Evolutionary conservation across 2,329 filamentous ascomycete genomes (phyloP).

Genomic region (Metarhizium brunneum): DNA sequence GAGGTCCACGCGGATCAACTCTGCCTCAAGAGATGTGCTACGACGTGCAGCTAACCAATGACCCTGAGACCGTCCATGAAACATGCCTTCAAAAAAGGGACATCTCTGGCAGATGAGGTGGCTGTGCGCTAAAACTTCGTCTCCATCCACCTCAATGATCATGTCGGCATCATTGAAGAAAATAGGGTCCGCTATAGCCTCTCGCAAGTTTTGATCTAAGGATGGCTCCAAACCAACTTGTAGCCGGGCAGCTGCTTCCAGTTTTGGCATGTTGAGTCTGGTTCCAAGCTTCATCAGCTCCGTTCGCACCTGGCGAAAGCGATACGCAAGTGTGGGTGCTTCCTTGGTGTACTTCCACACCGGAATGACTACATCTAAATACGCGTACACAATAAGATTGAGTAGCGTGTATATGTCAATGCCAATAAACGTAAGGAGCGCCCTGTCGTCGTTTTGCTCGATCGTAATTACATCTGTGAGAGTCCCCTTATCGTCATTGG

Average conservation of each 20-base stretch:
- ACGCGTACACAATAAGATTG: slow-evolving; percentile 71
- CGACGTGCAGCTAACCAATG: slow-evolving; percentile 71
- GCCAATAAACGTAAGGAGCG: slow-evolving; percentile 54
- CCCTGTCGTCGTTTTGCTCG: slow-evolving; percentile 35
- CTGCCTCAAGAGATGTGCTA: slow-evolving; percentile 24
- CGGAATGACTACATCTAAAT: slow-evolving; percentile 71
- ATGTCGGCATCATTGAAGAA: slow-evolving; percentile 79
- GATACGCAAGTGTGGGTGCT: slow-evolving; percentile 53
- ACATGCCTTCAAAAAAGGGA: slow-evolving; percentile 86
- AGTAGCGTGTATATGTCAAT: slow-evolving; percentile 71
- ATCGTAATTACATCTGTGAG: slow-evolving; percentile 21
- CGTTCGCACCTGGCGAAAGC: slow-evolving; percentile 69
- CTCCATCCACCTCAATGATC: slow-evolving; percentile 66
- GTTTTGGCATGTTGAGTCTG: slow-evolving; percentile 56
- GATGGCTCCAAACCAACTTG: slow-evolving; percentile 58
- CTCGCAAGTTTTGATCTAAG: slow-evolving; percentile 60
- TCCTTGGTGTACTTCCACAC: slow-evolving; percentile 76
- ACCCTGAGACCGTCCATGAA: slow-evolving; percentile 77
- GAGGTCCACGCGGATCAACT: slow-evolving; percentile 63
- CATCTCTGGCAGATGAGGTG: slow-evolving; percentile 72
- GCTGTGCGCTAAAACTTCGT: slow-evolving; percentile 67
- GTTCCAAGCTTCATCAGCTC: slow-evolving; percentile 85
- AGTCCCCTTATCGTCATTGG: slow-evolving; percentile 7
- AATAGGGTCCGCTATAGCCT: slow-evolving; percentile 55
- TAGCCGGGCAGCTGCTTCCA: slow-evolving; percentile 70